phyloP scores from a whole-genome alignment of 805 yeast species.

The Priceomyces fermenticarens region DNA sequence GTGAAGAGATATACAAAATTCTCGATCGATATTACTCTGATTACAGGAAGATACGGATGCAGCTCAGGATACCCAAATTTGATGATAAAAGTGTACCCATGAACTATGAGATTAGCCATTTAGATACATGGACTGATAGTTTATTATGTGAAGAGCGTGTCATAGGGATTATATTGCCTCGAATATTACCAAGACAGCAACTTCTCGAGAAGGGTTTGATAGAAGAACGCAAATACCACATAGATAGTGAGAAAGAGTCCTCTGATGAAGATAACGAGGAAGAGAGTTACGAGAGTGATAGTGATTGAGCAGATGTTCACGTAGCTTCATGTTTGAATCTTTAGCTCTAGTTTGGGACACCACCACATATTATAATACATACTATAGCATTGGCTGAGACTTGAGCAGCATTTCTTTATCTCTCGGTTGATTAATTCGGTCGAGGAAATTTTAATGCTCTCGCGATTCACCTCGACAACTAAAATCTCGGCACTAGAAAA shows the following conservation, averaged over 20 bases:
- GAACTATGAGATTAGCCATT: slow-evolving; percentile 39
- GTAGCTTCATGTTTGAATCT: no score
- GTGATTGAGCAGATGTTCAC: slow-evolving; percentile 23
- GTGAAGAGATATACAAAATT: slow-evolving; percentile 40
- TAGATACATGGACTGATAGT: slow-evolving; percentile 76
- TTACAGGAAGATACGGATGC: slow-evolving; percentile 59
- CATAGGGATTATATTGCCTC: slow-evolving; percentile 71
- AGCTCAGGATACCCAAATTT: slow-evolving; percentile 26
- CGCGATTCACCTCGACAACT: no score
- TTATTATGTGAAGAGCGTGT: slow-evolving; percentile 57
- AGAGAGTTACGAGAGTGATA: slow-evolving; percentile 31
- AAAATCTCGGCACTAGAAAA: no score
- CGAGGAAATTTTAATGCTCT: not conserved
- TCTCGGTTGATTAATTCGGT: not conserved
- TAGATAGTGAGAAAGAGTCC: slow-evolving; percentile 17
- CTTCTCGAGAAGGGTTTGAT: slow-evolving; percentile 43
- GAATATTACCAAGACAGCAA: slow-evolving; percentile 43
- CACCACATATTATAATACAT: no score
- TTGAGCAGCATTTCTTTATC: not conserved
- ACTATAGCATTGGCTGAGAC: no score
- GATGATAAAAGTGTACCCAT: slow-evolving; percentile 21
- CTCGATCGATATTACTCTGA: slow-evolving; percentile 62
- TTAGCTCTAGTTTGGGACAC: no score
- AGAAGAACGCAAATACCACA: slow-evolving; percentile 35
- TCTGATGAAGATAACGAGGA: slow-evolving; percentile 6